phyloP scores from a whole-genome alignment of 2,329 filamentous ascomycete species.

The Aspergillus melleus region DNA sequence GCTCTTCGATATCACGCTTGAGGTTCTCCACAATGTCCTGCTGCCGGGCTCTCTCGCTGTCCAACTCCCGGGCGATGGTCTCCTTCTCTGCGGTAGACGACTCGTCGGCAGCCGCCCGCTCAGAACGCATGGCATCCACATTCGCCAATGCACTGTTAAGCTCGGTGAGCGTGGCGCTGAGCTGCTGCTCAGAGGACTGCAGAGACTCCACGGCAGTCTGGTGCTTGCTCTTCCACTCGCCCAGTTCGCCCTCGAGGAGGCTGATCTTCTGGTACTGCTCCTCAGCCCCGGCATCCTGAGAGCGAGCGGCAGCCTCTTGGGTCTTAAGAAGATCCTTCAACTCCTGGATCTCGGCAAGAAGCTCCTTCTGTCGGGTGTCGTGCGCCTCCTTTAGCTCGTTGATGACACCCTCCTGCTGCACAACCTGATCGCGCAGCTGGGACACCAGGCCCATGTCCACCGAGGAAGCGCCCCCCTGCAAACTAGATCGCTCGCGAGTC shows the following conservation, averaged over 20 bases:
- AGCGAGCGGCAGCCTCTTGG: conserved; percentile 37
- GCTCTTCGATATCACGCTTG: conserved; percentile 75
- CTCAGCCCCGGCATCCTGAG: conserved; percentile 34
- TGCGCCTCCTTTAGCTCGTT: conserved; percentile 71
- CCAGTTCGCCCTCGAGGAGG: conserved; percentile 69
- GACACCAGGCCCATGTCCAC: conserved; percentile 91
- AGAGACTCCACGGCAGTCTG: conserved; percentile 68
- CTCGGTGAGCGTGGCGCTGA: conserved; percentile 70
- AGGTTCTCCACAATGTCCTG: conserved; percentile 62
- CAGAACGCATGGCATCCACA: conserved; percentile 48
- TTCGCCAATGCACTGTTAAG: conserved; percentile 67
- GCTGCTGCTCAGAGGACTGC: conserved; percentile 69
- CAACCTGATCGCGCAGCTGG: conserved; percentile 81
- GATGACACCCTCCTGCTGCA: conserved; percentile 81
- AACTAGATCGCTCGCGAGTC: conserved; percentile 86
- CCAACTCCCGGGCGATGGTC: conserved; percentile 46
- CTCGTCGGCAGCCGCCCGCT: conserved; percentile 39
- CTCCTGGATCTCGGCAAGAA: conserved; percentile 68
- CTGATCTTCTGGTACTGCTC: conserved; percentile 60
- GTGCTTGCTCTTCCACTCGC: conserved; percentile 75
- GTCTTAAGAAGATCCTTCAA: conserved; percentile 59
- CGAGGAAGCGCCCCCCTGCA: conserved; percentile 70
- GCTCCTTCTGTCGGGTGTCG: conserved; percentile 70
- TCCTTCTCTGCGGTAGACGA: conserved; percentile 35
- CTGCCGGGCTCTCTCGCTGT: conserved; percentile 57